Conservation (phyloP, 495 filamentous ascomycete genomes). For the Chlorociboria aeruginascens region DNA sequence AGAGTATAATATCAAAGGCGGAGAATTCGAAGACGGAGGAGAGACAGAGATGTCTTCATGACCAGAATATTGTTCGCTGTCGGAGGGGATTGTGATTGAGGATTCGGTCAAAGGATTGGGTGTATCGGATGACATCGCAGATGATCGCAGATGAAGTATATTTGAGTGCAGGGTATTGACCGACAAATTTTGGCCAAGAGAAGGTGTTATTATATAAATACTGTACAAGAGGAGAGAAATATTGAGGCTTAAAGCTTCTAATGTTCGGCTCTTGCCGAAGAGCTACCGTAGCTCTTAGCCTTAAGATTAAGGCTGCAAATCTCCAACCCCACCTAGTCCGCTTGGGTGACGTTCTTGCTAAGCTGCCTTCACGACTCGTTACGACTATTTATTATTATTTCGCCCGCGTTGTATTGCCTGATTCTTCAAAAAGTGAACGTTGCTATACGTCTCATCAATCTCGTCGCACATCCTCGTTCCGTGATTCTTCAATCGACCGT, state of each 20-base stretch:
- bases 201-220: too few species aligned
- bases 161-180: conserved; percentile 1
- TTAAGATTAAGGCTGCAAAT: too few species aligned
- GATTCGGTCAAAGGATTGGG: conserved; percentile 58
- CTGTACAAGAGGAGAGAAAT: neutral
- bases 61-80: conserved; percentile 78
- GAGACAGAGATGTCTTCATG: conserved; percentile 48
- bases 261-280: conserved; percentile 1
- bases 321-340: too few species aligned
- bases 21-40: conserved; percentile 48
- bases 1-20: conserved; percentile 77
- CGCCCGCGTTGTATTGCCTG: too few species aligned
- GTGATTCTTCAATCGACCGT: neutral
- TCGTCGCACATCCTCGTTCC: neutral
- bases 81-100: conserved; percentile 72
- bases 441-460: neutral
- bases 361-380: neutral
- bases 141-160: too few species aligned
- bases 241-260: conserved; percentile 11
- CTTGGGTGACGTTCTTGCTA: neutral
- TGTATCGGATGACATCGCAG: conserved; percentile 28
- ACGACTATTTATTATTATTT: neutral
- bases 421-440: too few species aligned
- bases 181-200: conserved; percentile 2
- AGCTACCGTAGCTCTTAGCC: too few species aligned